Evolutionary conservation across 305 asterid species (phyloP).

Genomic region (Nicotiana rustica): DNA sequence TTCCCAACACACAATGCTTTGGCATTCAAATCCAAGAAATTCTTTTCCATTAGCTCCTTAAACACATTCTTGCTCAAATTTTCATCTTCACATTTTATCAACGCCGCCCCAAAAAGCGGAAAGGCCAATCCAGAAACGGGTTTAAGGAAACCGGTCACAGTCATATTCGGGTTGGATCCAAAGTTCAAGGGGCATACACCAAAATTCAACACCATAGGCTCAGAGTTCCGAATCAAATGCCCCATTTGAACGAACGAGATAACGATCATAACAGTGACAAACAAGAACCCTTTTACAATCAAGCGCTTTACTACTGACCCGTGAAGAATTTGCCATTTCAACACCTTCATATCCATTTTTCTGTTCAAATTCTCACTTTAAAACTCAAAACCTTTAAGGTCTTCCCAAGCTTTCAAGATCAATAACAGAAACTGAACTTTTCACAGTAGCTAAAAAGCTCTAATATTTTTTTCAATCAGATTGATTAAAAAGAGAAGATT

Average conservation of each 20-base stretch:
- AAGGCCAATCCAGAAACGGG: constrained; percentile 43
- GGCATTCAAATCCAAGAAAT: constrained; percentile 62
- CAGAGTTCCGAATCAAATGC: constrained; percentile 52
- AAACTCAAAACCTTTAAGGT: constrained; percentile 33
- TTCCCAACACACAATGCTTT: constrained; percentile 75
- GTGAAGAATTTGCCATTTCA: constrained; percentile 62
- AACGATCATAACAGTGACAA: constrained; percentile 61
- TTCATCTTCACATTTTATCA: constrained; percentile 39
- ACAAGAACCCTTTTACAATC: constrained; percentile 63
- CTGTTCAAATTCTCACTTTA: constrained; percentile 8
- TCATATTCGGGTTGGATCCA: constrained; percentile 44
- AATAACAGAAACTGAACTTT: background rate
- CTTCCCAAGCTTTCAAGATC: constrained; percentile 35
- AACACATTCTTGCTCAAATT: constrained; percentile 60
- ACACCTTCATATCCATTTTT: constrained; percentile 58
- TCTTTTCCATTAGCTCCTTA: constrained; percentile 60
- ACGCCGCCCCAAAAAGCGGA: constrained; percentile 43
- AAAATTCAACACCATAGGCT: constrained; percentile 43
- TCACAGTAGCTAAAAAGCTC: constrained; percentile 22
- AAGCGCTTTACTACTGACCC: constrained; percentile 61
- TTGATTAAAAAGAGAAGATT: background rate
- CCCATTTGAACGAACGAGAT: constrained; percentile 61
- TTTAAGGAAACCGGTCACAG: constrained; percentile 46
- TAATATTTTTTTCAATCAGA: constrained; percentile 8
- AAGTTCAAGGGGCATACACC: constrained; percentile 62